phyloP scores from a whole-genome alignment of 2,329 filamentous ascomycete genomes.

The Alternaria metachromatica region DNA sequence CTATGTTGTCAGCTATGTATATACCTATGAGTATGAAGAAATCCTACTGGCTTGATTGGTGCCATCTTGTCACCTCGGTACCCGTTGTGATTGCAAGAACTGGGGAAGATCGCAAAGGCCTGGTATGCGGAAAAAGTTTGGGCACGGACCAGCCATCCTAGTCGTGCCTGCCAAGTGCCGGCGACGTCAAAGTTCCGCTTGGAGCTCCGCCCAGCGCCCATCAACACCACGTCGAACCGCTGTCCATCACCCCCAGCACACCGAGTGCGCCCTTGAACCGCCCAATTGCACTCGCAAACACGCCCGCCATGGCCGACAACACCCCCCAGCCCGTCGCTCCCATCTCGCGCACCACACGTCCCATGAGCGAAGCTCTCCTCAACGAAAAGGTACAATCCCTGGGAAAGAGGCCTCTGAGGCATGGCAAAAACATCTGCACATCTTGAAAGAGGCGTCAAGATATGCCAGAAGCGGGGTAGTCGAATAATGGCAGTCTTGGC shows the following conservation, averaged over 20 bases:
- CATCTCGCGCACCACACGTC: constrained; percentile 73
- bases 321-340: constrained; percentile 62
- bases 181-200: constrained; percentile 37
- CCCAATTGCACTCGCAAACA: constrained; percentile 37
- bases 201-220: constrained; percentile 23
- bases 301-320: constrained; percentile 64
- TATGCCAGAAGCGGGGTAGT: not conserved
- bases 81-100: constrained; percentile 8
- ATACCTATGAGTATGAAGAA: accelerated
- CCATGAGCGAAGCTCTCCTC: constrained; percentile 95
- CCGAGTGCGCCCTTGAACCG: constrained; percentile 25
- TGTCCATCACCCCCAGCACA: constrained; percentile 15
- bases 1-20: not conserved
- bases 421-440: not conserved
- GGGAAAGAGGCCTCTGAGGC: not conserved
- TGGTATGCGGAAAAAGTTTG: constrained; percentile 27
- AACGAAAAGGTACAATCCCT: constrained; percentile 86
- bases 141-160: constrained; percentile 19
- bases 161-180: constrained; percentile 33
- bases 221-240: constrained; percentile 32
- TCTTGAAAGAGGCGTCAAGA: not conserved
- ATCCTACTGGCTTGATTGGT: constrained; percentile 23
- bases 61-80: constrained; percentile 30
- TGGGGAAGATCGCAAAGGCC: constrained; percentile 1
- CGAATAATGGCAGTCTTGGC: not conserved